phyloP scores from a whole-genome alignment of 2,329 filamentous ascomycete species.

The Daldinia sp. region DNA sequence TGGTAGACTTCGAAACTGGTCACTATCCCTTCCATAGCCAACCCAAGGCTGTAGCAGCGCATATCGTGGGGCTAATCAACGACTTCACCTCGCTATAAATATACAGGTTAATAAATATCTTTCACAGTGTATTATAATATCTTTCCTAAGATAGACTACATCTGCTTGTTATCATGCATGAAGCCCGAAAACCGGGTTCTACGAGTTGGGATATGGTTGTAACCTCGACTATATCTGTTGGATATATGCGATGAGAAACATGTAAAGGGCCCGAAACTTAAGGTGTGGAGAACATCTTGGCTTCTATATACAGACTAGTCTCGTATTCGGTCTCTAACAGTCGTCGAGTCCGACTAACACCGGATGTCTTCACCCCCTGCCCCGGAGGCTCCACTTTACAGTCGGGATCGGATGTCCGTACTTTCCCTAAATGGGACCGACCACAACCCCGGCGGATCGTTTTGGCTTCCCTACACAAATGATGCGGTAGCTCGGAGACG shows the following conservation, averaged over 20 bases:
- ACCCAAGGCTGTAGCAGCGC: constrained; percentile 37
- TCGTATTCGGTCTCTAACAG: not conserved
- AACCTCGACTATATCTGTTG: not conserved
- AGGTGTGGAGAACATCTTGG: not conserved
- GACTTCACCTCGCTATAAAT: not conserved
- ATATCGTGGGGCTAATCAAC: constrained; percentile 36
- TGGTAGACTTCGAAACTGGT: constrained; percentile 44
- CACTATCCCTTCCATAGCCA: constrained; percentile 49
- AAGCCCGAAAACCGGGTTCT: not conserved
- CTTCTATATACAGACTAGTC: not conserved
- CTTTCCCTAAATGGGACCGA: not conserved
- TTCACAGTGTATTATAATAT: not conserved
- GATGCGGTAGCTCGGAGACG: not conserved
- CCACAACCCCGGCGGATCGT: not conserved
- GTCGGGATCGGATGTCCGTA: not conserved
- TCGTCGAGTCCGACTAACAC: not conserved
- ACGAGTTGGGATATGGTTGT: not conserved
- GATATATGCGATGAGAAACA: not conserved
- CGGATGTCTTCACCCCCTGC: not conserved
- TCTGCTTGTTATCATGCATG: not conserved
- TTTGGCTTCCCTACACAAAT: not conserved
- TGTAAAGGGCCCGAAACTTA: not conserved
- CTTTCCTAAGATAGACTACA: not conserved
- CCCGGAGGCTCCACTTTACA: not conserved
- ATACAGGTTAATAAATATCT: not conserved